These are phyloP conservation scores for Metschnikowia vanudenii DNA, from an alignment of 805 yeast species.

Conservation along the genomic window DNA sequence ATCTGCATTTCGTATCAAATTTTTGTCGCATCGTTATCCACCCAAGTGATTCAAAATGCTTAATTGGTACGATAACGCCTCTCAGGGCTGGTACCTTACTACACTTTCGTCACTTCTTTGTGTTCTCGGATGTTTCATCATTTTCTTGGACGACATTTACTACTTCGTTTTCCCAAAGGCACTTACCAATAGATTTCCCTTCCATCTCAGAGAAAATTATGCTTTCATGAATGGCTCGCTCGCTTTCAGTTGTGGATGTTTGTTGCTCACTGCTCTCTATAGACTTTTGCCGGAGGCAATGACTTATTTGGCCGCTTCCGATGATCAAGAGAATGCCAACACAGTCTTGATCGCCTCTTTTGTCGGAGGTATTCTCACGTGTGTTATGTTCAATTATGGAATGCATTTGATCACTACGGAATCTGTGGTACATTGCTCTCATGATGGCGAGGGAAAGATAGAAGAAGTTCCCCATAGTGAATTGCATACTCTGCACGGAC, in stretches of 20 bases:
- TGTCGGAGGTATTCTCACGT: constrained; percentile 58
- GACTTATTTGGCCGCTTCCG: constrained; percentile 41
- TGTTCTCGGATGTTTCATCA: constrained; percentile 64
- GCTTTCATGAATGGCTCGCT: constrained; percentile 70
- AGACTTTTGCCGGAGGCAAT: constrained; percentile 71
- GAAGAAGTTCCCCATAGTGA: constrained; percentile 17
- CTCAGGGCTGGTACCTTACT: constrained; percentile 67
- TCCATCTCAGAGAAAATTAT: constrained; percentile 58
- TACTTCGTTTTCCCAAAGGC: constrained; percentile 38
- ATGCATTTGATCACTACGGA: constrained; percentile 78
- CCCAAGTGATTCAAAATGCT: not conserved
- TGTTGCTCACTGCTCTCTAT: constrained; percentile 74
- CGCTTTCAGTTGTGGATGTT: constrained; percentile 78
- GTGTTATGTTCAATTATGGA: constrained; percentile 57
- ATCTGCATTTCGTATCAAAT: too few species aligned
- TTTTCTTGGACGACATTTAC: constrained; percentile 60
- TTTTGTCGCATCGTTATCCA: too few species aligned
- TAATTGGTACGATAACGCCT: constrained; percentile 5
- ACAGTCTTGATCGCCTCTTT: constrained; percentile 45
- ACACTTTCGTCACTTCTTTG: constrained; percentile 68
- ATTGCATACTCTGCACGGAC: constrained; percentile 4
- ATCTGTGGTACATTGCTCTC: constrained; percentile 83
- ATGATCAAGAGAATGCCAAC: constrained; percentile 23
- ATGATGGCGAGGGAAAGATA: constrained; percentile 40
- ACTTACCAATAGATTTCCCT: constrained; percentile 40